Base-by-base conservation (phyloP, 1,284 basidiomycete genomes). In the Lentinus polychrous region DNA sequence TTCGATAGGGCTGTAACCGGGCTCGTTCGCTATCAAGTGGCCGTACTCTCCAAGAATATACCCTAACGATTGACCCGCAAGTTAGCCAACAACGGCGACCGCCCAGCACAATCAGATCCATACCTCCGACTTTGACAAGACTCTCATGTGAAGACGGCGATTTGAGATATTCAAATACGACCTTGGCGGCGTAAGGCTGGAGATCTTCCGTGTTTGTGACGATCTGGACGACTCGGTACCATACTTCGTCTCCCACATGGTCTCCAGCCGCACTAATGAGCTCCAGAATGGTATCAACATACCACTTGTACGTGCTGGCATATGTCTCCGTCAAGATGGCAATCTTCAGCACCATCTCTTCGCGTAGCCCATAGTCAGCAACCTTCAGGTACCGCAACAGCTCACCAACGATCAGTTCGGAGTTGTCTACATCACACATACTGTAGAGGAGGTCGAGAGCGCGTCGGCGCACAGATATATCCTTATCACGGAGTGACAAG, bases 321-420 rank as follows among this genome's bases (percentile, higher is more conserved):
- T 97, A 97, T 67, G 96, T 93, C 67, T 99, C 96, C 7, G 96
- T 99, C 50, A 98, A 72, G 55, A 99, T 95, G 34, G 96, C 96
- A 54, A 99, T 96, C 69, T 99, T 99, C 49, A 98, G 76, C 2
- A 97, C 95, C 93, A 99, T 94, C 68, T 99, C 94, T 67, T 98
- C 95, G 38, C 96, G 79, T 39, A 99, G 73, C 22, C 87, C 93
- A 60, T 97, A 98, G 67, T 99, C 96, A 2, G 96, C 95, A 11
- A 96, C 82, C 61, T 85, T 85, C 51, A 99, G 77, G 66, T 97
- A 99, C 52, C 90, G 81, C 49, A 99, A 72, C 23, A 99, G 76
- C 67, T 99, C 94, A 46, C 88, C 92, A 23, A 99, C 96, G 56
- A 99, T 94, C 49, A 89, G 72, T 63, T 94, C 94, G 12, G 94